A percentile compares a stretch with the other conserved stretches of the same genome.
Conservation (phyloP, 1,284 basidiomycete species). For the Cryptococcus sp. region DNA sequence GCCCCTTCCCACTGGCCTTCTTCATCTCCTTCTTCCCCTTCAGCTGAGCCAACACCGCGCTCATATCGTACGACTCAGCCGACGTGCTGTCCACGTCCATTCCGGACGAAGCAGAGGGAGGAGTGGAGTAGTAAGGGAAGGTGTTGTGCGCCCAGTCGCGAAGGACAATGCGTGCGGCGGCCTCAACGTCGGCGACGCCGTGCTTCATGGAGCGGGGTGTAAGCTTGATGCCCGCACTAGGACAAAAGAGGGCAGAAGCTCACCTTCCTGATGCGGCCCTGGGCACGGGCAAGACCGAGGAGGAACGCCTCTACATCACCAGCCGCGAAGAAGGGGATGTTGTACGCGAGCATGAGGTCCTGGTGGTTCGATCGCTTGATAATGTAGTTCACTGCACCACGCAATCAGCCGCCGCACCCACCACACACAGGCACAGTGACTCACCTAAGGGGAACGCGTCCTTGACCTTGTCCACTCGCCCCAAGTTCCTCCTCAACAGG, state of each 20-base stretch:
- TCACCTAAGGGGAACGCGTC: constrained; percentile 74
- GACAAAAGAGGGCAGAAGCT: constrained; percentile 24
- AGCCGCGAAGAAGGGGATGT: constrained; percentile 74
- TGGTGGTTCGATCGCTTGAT: constrained; percentile 69
- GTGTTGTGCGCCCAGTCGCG: constrained; percentile 85
- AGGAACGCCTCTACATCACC: constrained; percentile 74
- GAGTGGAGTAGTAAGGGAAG: constrained; percentile 72
- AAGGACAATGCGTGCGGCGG: constrained; percentile 76
- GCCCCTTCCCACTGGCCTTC: constrained; percentile 47
- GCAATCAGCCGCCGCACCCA: neutral
- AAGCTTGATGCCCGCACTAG: neutral
- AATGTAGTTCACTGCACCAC: constrained; percentile 63
- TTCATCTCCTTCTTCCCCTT: constrained; percentile 60
- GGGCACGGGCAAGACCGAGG: constrained; percentile 72
- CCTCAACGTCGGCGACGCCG: constrained; percentile 74
- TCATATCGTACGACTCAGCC: constrained; percentile 44
- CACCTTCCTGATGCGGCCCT: constrained; percentile 78
- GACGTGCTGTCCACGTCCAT: constrained; percentile 25
- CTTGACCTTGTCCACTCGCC: constrained; percentile 82
- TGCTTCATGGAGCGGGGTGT: constrained; percentile 41
- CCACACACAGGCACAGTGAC: constrained; percentile 28
- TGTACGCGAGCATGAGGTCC: constrained; percentile 85
- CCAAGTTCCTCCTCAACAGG: constrained; percentile 71
- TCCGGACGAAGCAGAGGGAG: constrained; percentile 48
- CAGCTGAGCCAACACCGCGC: constrained; percentile 56